Evolutionary conservation across 1,139 yeast genomes (phyloP).

Genomic region (Candida sp.): DNA sequence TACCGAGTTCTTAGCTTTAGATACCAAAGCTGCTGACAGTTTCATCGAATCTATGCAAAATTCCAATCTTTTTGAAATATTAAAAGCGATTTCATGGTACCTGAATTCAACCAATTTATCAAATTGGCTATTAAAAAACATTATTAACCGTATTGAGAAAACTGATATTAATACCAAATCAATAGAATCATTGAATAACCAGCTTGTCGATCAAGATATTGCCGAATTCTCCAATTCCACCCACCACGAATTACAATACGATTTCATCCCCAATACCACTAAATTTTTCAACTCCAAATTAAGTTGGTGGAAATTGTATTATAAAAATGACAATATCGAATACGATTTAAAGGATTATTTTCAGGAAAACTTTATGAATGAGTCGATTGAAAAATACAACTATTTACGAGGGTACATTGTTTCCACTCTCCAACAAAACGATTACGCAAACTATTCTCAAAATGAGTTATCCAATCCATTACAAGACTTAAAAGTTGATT

Average conservation of each 20-base stretch:
- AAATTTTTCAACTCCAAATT: conserved; percentile 28
- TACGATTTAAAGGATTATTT: conserved; percentile 42
- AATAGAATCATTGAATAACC: neutral
- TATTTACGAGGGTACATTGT: conserved; percentile 36
- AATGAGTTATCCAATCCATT: conserved; percentile 27
- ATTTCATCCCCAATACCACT: conserved; percentile 29
- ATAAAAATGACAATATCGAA: conserved; percentile 44
- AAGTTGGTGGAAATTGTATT: conserved; percentile 44
- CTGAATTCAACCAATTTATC: conserved; percentile 19
- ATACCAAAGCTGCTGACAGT: conserved; percentile 28
- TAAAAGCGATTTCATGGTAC: conserved; percentile 29
- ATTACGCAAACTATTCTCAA: conserved; percentile 14
- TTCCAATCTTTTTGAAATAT: conserved; percentile 36
- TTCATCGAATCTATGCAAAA: conserved; percentile 26
- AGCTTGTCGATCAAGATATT: conserved; percentile 16
- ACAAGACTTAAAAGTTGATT: conserved; percentile 22
- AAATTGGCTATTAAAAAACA: conserved; percentile 22
- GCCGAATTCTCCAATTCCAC: conserved; percentile 26
- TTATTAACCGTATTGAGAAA: conserved; percentile 7
- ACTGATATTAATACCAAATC: conserved; percentile 4
- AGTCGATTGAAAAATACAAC: conserved; percentile 38
- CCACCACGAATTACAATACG: conserved; percentile 37
- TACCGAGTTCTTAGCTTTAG: conserved; percentile 23
- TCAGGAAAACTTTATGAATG: conserved; percentile 30
- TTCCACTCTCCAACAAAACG: conserved; percentile 20